phyloP scores from a whole-genome alignment of 768 basidiomycete species.

The Trametes meyenii region DNA sequence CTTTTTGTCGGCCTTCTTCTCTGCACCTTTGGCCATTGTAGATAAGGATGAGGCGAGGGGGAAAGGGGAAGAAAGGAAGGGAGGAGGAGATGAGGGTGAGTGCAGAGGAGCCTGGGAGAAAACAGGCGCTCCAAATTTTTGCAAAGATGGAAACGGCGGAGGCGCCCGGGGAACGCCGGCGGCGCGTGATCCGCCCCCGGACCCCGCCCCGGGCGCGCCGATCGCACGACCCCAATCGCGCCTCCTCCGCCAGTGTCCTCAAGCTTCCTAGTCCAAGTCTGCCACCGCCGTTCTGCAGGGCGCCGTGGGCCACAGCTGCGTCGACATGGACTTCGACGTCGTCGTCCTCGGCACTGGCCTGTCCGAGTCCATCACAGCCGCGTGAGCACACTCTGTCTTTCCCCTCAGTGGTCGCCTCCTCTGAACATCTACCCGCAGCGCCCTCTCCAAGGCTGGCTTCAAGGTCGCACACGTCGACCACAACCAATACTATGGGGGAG shows the following conservation, averaged over 20 bases:
- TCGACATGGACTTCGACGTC: slow-evolving; percentile 60
- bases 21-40: slow-evolving; percentile 43
- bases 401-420: slow-evolving; percentile 12
- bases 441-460: slow-evolving; percentile 86
- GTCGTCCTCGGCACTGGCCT: slow-evolving; percentile 80
- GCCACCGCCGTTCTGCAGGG: background rate
- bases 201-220: slow-evolving; percentile 2
- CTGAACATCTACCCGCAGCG: slow-evolving; percentile 47
- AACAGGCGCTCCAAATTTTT: slow-evolving; percentile 27
- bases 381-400: slow-evolving; percentile 56
- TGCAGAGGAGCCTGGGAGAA: slow-evolving; percentile 15
- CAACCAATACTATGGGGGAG: slow-evolving; percentile 83
- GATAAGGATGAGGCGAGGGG: slow-evolving; percentile 6
- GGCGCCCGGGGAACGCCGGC: slow-evolving; percentile 4
- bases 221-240: background rate
- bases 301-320: background rate
- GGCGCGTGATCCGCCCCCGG: slow-evolving; percentile 6
- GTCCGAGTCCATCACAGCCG: slow-evolving; percentile 83
- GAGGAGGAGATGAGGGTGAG: slow-evolving; percentile 13
- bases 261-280: background rate
- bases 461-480: slow-evolving; percentile 87
- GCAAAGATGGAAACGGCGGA: slow-evolving; percentile 18
- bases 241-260: background rate
- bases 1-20: slow-evolving; percentile 42
- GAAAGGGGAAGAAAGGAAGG: slow-evolving; percentile 15